Conservation (phyloP, 192 early-diverging fungal genomes). For the Coemansia reversa region DNA sequence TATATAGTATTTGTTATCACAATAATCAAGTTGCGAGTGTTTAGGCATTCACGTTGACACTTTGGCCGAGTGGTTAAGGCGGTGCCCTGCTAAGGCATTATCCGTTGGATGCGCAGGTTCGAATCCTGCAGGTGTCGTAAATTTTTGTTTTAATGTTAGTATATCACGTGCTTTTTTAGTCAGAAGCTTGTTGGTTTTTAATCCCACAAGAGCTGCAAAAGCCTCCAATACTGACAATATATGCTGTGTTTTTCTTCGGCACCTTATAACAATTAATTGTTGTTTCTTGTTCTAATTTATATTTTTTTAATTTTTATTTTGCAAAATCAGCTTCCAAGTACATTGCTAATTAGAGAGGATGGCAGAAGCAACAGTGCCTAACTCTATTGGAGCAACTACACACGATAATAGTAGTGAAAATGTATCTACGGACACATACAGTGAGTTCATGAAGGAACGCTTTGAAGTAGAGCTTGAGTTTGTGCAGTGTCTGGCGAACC, state of each 20-base stretch:
- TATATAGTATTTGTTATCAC: too few species aligned
- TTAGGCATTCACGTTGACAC: conserved; percentile 7
- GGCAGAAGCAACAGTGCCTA: conserved; percentile 17
- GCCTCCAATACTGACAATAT: too few species aligned
- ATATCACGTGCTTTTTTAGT: too few species aligned
- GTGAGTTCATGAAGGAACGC: conserved; percentile 53
- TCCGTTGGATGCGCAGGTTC: conserved; percentile 68
- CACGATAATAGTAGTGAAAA: not conserved
- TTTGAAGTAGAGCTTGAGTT: conserved; percentile 95
- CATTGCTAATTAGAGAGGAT: not conserved
- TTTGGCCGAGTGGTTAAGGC: conserved; percentile 61
- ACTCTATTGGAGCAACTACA: not conserved
- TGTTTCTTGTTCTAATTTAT: not conserved
- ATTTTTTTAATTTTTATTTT: too few species aligned
- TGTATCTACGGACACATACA: not conserved
- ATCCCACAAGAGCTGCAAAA: too few species aligned
- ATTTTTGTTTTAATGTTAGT: too few species aligned
- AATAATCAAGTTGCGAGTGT: too few species aligned
- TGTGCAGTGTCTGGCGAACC: conserved; percentile 91
- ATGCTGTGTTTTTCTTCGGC: too few species aligned
- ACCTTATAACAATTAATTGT: not conserved
- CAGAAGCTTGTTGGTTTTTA: too few species aligned
- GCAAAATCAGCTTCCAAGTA: not conserved
- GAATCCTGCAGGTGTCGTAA: conserved; percentile 69
- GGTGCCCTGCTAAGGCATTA: conserved; percentile 67